Evolutionary conservation across 495 filamentous ascomycete species (phyloP), one percentile per base, ranked within the genome.

Genomic region (Achaetomiella virescens): DNA sequence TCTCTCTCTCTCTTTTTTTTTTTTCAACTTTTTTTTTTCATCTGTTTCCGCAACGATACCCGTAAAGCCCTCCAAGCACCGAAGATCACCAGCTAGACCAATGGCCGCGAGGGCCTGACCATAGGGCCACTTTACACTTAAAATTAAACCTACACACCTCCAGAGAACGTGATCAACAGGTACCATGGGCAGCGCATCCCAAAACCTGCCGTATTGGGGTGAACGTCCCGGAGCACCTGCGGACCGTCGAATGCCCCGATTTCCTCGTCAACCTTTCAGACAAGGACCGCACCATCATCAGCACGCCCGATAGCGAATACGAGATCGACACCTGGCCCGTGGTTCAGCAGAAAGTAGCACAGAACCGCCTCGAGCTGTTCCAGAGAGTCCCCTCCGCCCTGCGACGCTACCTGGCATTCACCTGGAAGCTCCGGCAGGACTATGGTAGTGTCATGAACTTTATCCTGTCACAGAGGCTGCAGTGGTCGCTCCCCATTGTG

Each of bases 371-470:
- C 38, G 85, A 89, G 62, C 72, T 76, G 1, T 92, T 95, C 66
- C 83, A 85, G 56, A 81, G 90, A 3, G 66, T 82, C 0, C 90
- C 90, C 4, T 86, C 84, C 8, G 81, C 91, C 45, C 74, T 92
- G 38, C 76, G 89, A 37, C 79, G 77, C 22, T 96, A 95, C 58
- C 72, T 87, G 6, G 79, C 78, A 43, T 91, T 82, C 61, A 85
- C 72, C 25, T 78, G 75, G 61, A 64, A 77, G 31, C 72, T 92
- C 22, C 80, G 80, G 54, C 72, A 78, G 54, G 70, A 85, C 42
- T 78, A 89, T 72, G 87, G 87, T 6, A 84, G 81, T 11, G 77
- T 95, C 43, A 84, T 88, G 83, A 73, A 82, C 38, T 95, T 88
- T 61, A 78, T 95, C 27, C 66, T 89, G 14, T 67, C 75, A 11